phyloP scores from a whole-genome alignment of 2,329 filamentous ascomycete genomes.

The Lachnellula willkommii region DNA sequence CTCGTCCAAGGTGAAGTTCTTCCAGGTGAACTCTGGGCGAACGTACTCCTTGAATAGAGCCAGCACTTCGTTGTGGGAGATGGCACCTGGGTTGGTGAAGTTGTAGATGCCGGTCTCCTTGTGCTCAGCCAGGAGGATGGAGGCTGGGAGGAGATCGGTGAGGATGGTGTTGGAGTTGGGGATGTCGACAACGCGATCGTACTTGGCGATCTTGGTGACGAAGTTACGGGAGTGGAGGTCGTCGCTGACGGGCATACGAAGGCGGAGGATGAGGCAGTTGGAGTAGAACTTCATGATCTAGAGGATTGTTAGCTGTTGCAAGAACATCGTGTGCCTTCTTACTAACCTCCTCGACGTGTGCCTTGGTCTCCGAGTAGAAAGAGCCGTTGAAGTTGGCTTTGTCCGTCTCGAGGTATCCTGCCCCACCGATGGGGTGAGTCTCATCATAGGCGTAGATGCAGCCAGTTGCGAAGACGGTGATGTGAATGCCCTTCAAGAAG shows the following conservation, averaged over 20 bases:
- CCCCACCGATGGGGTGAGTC: slow-evolving; percentile 53
- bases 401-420: slow-evolving; percentile 57
- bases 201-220: slow-evolving; percentile 63
- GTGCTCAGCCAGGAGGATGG: slow-evolving; percentile 55
- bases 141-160: slow-evolving; percentile 56
- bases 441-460: slow-evolving; percentile 64
- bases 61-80: slow-evolving; percentile 66
- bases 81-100: slow-evolving; percentile 65
- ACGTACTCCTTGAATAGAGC: slow-evolving; percentile 58
- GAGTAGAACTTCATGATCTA: slow-evolving; percentile 57
- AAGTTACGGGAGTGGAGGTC: slow-evolving; percentile 63
- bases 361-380: slow-evolving; percentile 65
- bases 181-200: slow-evolving; percentile 60
- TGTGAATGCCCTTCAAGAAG: slow-evolving; percentile 52
- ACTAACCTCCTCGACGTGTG: slow-evolving; percentile 57
- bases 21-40: slow-evolving; percentile 54
- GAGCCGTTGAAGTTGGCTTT: slow-evolving; percentile 60
- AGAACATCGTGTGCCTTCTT: background rate
- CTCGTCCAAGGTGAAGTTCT: slow-evolving; percentile 62
- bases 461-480: slow-evolving; percentile 62
- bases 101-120: slow-evolving; percentile 61
- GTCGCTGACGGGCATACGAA: slow-evolving; percentile 65
- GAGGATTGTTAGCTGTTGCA: slow-evolving; percentile 10
- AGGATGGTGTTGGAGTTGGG: slow-evolving; percentile 65
- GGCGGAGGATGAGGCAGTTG: slow-evolving; percentile 57